These are phyloP conservation scores for Scenedesmus sp. DNA, from an alignment of 163 green algal species.

Conservation along the genomic window DNA sequence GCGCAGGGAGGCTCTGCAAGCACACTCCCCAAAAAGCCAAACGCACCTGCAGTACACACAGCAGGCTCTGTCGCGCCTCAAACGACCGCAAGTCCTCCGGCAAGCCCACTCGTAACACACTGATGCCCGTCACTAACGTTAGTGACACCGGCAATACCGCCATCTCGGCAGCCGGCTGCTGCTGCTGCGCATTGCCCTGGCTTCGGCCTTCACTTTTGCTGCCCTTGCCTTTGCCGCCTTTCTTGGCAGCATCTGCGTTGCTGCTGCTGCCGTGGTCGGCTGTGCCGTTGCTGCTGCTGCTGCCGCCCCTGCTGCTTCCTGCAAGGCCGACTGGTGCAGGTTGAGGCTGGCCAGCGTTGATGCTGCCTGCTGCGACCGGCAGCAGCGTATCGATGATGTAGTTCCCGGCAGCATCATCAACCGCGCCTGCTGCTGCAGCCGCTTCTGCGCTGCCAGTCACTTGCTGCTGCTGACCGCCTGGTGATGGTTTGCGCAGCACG, in stretches of 20 bases:
- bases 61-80: conserved; percentile 75
- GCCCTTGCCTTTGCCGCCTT: neutral
- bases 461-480: conserved; percentile 19
- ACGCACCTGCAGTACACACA: conserved; percentile 67
- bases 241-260: conserved; percentile 23
- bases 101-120: conserved; percentile 83
- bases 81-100: conserved; percentile 77
- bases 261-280: neutral
- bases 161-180: conserved; percentile 15
- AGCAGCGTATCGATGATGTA: conserved; percentile 89
- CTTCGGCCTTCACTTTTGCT: neutral
- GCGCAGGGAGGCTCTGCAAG: too few relatives aligned
- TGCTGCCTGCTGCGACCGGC: conserved; percentile 48
- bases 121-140: conserved; percentile 76
- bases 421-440: conserved; percentile 9
- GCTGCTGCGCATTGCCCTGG: neutral
- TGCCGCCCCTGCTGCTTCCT: neutral
- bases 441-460: neutral
- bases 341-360: conserved; percentile 4
- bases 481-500: conserved; percentile 52
- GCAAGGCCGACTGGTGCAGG: conserved; percentile 4
- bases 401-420: neutral
- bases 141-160: conserved; percentile 86
- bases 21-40: too few relatives aligned
- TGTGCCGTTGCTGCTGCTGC: neutral